phyloP scores from a whole-genome alignment of 208 protist genomes.

The Trypanosoma platydactyli region DNA sequence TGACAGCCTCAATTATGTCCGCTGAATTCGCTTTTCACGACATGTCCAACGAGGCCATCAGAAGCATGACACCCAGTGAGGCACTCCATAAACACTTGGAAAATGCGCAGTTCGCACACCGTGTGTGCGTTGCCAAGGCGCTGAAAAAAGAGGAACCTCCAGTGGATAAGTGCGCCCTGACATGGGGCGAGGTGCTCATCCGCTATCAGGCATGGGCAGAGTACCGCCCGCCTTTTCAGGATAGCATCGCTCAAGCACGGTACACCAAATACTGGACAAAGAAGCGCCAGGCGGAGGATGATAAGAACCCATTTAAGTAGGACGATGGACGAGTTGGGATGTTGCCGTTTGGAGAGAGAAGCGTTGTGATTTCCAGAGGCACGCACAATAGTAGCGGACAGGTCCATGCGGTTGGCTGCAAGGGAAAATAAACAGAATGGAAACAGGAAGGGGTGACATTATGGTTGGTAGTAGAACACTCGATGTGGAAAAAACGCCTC shows the following conservation, averaged over 20 bases:
- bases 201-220: conserved; percentile 87
- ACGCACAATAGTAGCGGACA: not conserved
- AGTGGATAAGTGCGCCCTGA: conserved; percentile 86
- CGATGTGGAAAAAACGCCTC: no score
- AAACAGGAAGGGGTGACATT: no score
- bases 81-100: conserved; percentile 85
- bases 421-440: no score
- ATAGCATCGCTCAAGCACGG: conserved; percentile 57
- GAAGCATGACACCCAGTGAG: conserved; percentile 75
- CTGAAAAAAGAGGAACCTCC: conserved; percentile 65
- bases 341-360: not conserved
- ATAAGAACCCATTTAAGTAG: conserved; percentile 40
- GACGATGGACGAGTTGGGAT: not conserved
- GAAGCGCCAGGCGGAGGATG: conserved; percentile 72
- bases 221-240: conserved; percentile 85
- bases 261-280: conserved; percentile 89
- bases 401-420: no score
- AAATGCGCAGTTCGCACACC: conserved; percentile 88
- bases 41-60: conserved; percentile 75
- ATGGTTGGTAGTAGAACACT: no score
- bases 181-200: conserved; percentile 88
- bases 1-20: conserved; percentile 35
- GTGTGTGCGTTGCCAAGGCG: conserved; percentile 85
- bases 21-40: conserved; percentile 72
- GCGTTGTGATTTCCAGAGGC: not conserved